These are phyloP conservation scores for Mycena metata DNA, from an alignment of 768 basidiomycete species.

Conservation along the genomic window DNA sequence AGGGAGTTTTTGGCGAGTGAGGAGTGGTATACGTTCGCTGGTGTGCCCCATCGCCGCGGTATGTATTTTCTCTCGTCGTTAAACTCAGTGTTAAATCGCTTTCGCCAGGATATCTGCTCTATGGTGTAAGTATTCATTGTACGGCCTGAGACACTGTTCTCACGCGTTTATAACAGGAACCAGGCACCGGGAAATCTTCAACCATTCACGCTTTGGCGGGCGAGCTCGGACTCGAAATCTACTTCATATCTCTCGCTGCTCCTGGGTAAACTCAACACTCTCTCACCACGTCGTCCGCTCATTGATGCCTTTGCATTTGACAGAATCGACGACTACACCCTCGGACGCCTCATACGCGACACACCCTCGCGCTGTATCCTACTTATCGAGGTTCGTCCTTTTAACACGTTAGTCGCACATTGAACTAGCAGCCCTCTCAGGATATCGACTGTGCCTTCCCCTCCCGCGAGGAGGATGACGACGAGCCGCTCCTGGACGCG, in stretches of 20 bases:
- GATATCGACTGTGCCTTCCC: slow-evolving; percentile 51
- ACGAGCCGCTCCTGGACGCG: slow-evolving; percentile 34
- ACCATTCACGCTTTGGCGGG: slow-evolving; percentile 50
- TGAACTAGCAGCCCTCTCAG: background rate
- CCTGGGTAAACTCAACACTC: slow-evolving; percentile 34
- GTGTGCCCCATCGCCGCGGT: slow-evolving; percentile 51
- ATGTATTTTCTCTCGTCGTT: slow-evolving; percentile 37
- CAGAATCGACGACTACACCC: slow-evolving; percentile 48
- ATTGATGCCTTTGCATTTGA: too few relatives aligned
- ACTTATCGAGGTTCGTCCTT: slow-evolving; percentile 39
- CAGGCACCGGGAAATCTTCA: slow-evolving; percentile 26
- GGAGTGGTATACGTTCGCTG: slow-evolving; percentile 50
- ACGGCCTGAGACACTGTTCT: background rate
- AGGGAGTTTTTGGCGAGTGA: slow-evolving; percentile 47
- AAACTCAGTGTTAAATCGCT: background rate
- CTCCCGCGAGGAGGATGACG: slow-evolving; percentile 40
- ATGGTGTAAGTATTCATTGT: slow-evolving; percentile 17
- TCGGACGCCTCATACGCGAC: slow-evolving; percentile 42
- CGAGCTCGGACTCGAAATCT: slow-evolving; percentile 74
- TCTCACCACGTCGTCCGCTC: background rate
- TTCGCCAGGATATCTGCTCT: slow-evolving; percentile 35
- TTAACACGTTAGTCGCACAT: too few relatives aligned
- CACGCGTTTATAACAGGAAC: slow-evolving; percentile 13
- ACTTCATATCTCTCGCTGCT: slow-evolving; percentile 49
- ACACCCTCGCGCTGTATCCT: slow-evolving; percentile 43